Base-by-base conservation (phyloP, 2,329 filamentous ascomycete genomes). In the Helotiales sp. region DNA sequence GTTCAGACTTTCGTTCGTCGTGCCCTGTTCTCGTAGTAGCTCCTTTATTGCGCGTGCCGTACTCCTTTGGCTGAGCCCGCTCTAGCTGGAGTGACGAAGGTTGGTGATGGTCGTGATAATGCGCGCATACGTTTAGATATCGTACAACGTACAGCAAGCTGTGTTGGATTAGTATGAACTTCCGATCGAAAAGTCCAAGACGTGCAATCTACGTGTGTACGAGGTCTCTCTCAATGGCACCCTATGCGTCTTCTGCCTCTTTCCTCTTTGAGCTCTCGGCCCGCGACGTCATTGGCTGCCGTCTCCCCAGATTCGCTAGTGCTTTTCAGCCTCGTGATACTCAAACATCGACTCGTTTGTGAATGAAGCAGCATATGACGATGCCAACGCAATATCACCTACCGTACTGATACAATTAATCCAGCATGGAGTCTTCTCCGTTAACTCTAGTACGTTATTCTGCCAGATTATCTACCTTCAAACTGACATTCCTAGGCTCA, bases 391-490 rank as follows among this genome's bases (percentile, higher is more conserved):
- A 44, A 27, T 3, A 44, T 12, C 22, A 24, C 22, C 10, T 5
- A 7, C 22, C 40, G 15, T 44, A 44, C n/a, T 25, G n/a, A 44
- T 25, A 44, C 40, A 13, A 13, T 13, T 10, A 19, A 51, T 58
- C 27, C 55, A 71, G 27, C 51, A 91, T 92, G 89, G 89, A 92
- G 70, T 79, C 82, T 29, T 83, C 89, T 56, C 82, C 87, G 42
- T 74, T 92, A 64, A 87, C 82, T 68, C 79, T 88, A 76, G 86
- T 87, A 77, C 58, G 70, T 54, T 38, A 33, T 55, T 34, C 42
- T 24, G 44, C 40, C 33, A 33, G 30, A 31, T n/a, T 24, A 44
- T 36, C 25, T 47, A 42, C 17, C 10, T 40, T 54, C 54, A 50
- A 52, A 36, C 68, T 71, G 58, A 70, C 58, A 30, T 54, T 55